Evolutionary conservation across 495 filamentous ascomycete genomes (phyloP), one percentile per base, ranked within the genome.

Genomic region (Penicillium lagena): DNA sequence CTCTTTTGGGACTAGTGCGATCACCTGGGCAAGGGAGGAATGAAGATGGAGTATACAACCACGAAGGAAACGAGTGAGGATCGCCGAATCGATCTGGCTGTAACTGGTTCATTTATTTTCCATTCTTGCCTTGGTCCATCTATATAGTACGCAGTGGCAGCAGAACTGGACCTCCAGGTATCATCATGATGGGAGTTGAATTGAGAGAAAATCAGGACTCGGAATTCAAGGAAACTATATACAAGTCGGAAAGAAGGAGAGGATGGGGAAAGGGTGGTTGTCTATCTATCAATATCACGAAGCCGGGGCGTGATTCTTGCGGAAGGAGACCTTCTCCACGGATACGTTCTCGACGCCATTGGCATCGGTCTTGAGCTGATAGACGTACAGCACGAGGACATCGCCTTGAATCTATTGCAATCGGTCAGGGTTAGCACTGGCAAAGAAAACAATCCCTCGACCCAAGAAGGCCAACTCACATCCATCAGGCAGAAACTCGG

Each of bases 401-500:
- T 96, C 93, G 12, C 93, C 93, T 81, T 99, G 93, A 29, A 97
- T 90, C 90, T 96, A 49, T 31, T 42, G 22, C 22, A 6, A 6
- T 30, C 28, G 10, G 13, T 22, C 33, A 1, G n/a, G 27, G 32
- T 34, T 34, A 34, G 32, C 27, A 35, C 28, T 34, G 14, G 32
- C 12, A 9, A 10, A 27, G 17, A 2, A 38, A 13, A 33, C 10
- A 40, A 39, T 6, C 2, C 22, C 22, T 27, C 36, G 13, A 37
- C 14, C 42, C 35, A n/a, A 3, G 39, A 38, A 37, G 29, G 28
- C 46, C 39, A 36, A 87, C 88, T 73, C 59, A 96, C 93, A 79
- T 99, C 94, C 93, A 99, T 97, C 67, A 99, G 67, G 63, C 93
- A 95, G 67, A 99, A 99, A 60, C 94, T 97, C 39, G 93, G 93